Percentiles rank a stretch among this genome's conserved stretches.
Evolutionary conservation across 208 protist species (phyloP).

Genomic region (Leishmania amazonensis): DNA sequence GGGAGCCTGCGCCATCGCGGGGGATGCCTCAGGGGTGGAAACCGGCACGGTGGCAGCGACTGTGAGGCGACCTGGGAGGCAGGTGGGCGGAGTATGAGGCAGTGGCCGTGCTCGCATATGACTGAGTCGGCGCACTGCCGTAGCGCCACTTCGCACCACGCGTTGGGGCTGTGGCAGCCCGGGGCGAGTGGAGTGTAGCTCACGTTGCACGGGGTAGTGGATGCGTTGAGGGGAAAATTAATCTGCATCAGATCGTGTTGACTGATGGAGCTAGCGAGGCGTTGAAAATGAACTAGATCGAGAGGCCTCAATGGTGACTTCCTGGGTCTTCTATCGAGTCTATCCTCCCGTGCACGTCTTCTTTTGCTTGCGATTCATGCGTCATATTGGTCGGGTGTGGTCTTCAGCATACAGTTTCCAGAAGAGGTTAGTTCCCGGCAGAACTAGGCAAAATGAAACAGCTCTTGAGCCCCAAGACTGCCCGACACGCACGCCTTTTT

Average conservation of each 20-base stretch:
- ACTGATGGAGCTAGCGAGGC: neutral
- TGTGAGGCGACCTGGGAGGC: neutral
- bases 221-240: neutral
- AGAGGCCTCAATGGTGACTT: neutral
- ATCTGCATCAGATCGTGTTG: neutral
- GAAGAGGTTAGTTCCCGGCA: too few relatives aligned
- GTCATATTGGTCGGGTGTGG: neutral
- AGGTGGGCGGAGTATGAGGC: neutral
- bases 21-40: neutral
- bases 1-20: neutral
- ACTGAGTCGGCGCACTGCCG: neutral
- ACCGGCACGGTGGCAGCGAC: too few relatives aligned
- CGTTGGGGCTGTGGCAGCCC: neutral
- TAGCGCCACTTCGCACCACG: neutral
- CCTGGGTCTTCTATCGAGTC: neutral
- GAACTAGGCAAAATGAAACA: slow-evolving; percentile 62
- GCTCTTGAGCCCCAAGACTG: slow-evolving; percentile 86
- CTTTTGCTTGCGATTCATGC: neutral
- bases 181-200: neutral
- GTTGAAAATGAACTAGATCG: neutral
- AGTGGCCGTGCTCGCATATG: neutral
- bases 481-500: slow-evolving; percentile 89
- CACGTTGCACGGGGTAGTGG: neutral
- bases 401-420: neutral
- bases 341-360: neutral